A percentile compares a stretch with the other conserved stretches of the same genome.
Conservation (phyloP, 176 grass and related monocot genomes). For the Triticum aestivum region DNA sequence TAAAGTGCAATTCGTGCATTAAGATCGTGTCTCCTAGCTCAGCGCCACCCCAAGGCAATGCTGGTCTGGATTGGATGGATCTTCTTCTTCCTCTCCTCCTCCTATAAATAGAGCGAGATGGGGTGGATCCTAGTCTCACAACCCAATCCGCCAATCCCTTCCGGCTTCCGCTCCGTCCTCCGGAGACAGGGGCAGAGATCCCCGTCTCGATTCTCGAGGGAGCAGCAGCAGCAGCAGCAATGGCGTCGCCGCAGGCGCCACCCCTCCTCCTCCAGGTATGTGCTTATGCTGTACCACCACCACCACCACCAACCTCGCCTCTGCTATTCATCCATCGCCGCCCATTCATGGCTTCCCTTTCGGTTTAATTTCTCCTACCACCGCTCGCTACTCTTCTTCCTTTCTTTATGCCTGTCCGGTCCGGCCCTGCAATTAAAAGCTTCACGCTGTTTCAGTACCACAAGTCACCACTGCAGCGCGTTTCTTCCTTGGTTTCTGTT, state of each 20-base stretch:
- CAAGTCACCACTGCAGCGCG: too few species aligned
- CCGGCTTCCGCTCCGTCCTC: not conserved
- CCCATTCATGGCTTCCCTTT: not conserved
- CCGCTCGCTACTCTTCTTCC: not conserved
- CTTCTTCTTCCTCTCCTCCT: not conserved
- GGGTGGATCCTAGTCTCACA: not conserved
- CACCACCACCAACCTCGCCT: not conserved
- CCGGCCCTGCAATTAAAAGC: not conserved
- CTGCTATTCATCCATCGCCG: not conserved
- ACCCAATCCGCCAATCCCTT: not conserved
- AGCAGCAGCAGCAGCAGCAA: constrained; percentile 5
- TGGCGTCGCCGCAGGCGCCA: constrained; percentile 38
- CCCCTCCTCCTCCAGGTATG: constrained; percentile 42
- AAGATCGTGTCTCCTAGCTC: not conserved
- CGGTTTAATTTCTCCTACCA: not conserved
- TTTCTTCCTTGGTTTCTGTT: not conserved
- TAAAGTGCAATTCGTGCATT: not conserved
- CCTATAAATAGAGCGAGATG: not conserved
- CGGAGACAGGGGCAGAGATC: not conserved
- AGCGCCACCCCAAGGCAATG: not conserved
- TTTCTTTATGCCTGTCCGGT: not conserved
- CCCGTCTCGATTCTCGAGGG: not conserved
- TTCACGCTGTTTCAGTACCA: not conserved
- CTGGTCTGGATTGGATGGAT: not conserved
- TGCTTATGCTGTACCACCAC: not conserved